Evolutionary conservation across 2,329 filamentous ascomycete species (phyloP).

Genomic region (Aspergillus chevalieri): DNA sequence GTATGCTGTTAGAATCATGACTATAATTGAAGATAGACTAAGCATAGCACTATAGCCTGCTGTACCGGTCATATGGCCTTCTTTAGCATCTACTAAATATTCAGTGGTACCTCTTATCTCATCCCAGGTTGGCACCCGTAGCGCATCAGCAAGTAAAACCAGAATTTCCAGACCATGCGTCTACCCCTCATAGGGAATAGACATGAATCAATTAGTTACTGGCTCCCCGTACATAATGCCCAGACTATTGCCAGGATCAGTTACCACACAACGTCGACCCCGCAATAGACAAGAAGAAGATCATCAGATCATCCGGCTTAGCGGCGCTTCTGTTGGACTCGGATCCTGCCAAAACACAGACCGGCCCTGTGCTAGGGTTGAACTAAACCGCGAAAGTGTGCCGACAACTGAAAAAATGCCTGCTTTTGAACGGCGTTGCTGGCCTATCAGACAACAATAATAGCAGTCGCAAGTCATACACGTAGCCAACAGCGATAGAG

Average conservation of each 20-base stretch:
- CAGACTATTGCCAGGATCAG: neutral
- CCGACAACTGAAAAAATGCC: neutral
- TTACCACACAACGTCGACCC: conserved; percentile 8
- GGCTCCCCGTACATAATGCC: no score
- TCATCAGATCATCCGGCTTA: conserved; percentile 14
- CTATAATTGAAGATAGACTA: no score
- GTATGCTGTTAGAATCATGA: no score
- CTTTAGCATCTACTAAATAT: neutral
- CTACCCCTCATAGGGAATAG: no score
- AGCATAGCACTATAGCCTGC: neutral
- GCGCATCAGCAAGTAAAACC: neutral
- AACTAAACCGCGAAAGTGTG: no score
- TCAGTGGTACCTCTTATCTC: neutral
- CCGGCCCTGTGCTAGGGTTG: neutral
- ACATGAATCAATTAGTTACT: no score
- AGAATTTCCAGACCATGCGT: no score
- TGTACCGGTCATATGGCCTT: neutral
- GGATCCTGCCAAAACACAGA: neutral
- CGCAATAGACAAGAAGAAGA: conserved; percentile 8
- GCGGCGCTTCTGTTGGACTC: neutral
- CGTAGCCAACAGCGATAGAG: neutral
- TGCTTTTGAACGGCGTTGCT: neutral
- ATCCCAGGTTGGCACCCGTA: neutral
- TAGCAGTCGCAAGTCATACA: neutral
- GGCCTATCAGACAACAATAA: neutral